These are phyloP conservation scores for Tolypocladium endophyticum DNA, from an alignment of 2,329 filamentous ascomycete species.

Conservation along the genomic window DNA sequence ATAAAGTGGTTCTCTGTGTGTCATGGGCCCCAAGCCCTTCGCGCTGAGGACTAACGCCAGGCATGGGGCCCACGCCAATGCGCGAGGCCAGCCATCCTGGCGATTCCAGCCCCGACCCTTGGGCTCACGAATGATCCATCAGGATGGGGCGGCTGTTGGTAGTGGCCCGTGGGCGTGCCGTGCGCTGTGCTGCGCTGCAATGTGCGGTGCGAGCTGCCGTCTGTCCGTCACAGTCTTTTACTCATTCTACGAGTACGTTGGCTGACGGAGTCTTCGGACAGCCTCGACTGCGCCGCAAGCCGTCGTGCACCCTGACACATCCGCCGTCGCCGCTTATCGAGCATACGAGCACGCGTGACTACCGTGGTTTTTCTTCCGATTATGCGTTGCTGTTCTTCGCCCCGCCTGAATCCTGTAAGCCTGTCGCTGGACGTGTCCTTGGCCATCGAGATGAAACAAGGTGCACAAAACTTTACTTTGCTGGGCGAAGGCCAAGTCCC, in stretches of 20 bases:
- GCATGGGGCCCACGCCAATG: slow-evolving; percentile 7
- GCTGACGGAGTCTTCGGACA: background rate
- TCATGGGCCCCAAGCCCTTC: slow-evolving; percentile 14
- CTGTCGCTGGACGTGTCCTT: background rate
- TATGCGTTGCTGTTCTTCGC: background rate
- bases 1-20: slow-evolving; percentile 28
- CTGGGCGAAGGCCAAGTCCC: background rate
- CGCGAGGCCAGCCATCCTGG: slow-evolving; percentile 5
- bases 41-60: slow-evolving; percentile 17
- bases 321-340: background rate
- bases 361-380: background rate
- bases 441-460: background rate
- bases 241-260: background rate
- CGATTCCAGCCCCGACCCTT: slow-evolving; percentile 6
- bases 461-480: background rate
- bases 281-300: slow-evolving; percentile 6
- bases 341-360: background rate
- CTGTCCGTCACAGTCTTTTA: background rate
- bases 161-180: background rate
- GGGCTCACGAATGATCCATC: background rate
- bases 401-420: background rate
- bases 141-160: background rate
- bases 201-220: background rate
- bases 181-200: background rate
- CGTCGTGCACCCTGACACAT: background rate